These are phyloP conservation scores for Schizosaccharomyces cryophilus DNA, from an alignment of 805 yeast species.

Conservation along the genomic window DNA sequence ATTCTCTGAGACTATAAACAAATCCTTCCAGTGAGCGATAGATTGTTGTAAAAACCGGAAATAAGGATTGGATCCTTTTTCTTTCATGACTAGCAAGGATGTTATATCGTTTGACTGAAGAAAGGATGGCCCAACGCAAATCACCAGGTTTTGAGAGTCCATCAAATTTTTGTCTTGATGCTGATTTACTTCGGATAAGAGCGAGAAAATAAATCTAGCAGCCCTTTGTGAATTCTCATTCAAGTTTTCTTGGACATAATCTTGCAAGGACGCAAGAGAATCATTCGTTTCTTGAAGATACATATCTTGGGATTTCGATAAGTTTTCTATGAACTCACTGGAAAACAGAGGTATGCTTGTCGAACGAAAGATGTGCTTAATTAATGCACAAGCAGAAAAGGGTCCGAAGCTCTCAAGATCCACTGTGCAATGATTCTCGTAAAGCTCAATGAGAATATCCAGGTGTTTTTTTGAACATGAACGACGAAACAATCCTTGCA, in stretches of 20 bases:
- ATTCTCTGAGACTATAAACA: not conserved
- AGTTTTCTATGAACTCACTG: not conserved
- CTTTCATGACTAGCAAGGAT: not conserved
- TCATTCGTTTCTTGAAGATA: not conserved
- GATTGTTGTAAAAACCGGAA: not conserved
- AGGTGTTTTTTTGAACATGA: not conserved
- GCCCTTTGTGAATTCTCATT: not conserved
- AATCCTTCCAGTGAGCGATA: not conserved
- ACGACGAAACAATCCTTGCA: not conserved
- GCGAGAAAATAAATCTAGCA: not conserved
- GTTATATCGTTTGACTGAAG: not conserved
- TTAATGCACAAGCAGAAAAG: not conserved
- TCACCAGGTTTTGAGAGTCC: not conserved
- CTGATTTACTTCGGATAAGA: not conserved
- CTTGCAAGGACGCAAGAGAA: not conserved
- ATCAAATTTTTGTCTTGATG: not conserved
- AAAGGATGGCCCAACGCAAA: not conserved
- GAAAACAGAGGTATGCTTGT: not conserved
- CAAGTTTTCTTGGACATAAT: not conserved
- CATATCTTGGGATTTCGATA: not conserved
- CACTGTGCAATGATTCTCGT: not conserved
- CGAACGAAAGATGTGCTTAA: not conserved
- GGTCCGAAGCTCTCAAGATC: not conserved
- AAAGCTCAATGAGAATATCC: not conserved
- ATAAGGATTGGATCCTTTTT: not conserved